Evolutionary conservation across 306 rosid species (phyloP).

Genomic region (Cucumis melo): DNA sequence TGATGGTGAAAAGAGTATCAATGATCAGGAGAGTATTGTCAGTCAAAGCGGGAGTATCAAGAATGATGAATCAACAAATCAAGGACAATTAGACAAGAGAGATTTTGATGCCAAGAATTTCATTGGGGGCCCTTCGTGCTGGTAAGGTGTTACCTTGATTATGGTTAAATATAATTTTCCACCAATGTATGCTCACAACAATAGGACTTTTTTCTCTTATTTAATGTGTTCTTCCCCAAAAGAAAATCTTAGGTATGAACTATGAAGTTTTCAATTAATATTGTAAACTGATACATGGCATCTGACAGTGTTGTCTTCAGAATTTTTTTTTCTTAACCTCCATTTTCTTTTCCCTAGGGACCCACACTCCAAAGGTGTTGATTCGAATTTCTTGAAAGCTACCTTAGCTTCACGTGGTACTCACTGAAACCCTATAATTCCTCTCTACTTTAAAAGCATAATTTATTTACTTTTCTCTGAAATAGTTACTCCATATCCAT

Average conservation of each 20-base stretch:
- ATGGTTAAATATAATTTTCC: neutral
- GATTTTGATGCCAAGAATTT: constrained; percentile 36
- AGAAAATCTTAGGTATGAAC: neutral
- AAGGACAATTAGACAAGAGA: constrained; percentile 19
- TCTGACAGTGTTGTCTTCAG: neutral
- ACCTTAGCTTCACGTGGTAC: constrained; percentile 66
- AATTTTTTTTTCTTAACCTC: neutral
- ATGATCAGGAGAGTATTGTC: constrained; percentile 13
- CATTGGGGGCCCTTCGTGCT: constrained; percentile 67
- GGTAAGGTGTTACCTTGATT: constrained; percentile 38
- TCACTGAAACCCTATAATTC: neutral
- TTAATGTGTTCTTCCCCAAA: neutral
- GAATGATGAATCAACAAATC: constrained; percentile 28
- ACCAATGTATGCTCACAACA: constrained; percentile 2
- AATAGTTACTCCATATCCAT: neutral
- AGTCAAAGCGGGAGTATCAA: constrained; percentile 15
- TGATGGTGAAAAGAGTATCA: constrained; percentile 19
- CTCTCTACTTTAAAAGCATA: neutral
- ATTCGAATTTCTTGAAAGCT: constrained; percentile 55
- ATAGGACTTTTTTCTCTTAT: neutral
- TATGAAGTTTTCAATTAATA: neutral
- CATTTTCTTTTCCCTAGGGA: constrained; percentile 41
- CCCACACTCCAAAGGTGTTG: constrained; percentile 62
- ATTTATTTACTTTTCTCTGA: neutral
- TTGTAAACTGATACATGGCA: neutral